Conservation (phyloP, 148 eudicot genomes). For the Arbutus unedo region DNA sequence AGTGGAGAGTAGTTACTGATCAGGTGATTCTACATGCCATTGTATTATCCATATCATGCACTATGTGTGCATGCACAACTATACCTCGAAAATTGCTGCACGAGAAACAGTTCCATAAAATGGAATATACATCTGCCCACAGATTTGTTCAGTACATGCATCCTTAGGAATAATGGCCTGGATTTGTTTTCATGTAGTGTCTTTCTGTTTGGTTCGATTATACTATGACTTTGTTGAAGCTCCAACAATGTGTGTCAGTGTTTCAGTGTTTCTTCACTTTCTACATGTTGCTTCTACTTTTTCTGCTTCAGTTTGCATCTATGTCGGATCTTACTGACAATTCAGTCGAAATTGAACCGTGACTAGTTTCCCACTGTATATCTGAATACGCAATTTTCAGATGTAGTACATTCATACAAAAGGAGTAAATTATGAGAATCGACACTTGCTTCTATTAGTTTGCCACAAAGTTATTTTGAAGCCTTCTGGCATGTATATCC, state of each 20-base stretch:
- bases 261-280: background rate
- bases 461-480: background rate
- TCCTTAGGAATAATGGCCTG: background rate
- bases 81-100: background rate
- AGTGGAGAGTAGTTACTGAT: constrained; percentile 80
- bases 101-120: background rate
- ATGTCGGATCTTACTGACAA: background rate
- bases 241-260: background rate
- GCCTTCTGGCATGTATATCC: background rate
- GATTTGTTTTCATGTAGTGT: background rate
- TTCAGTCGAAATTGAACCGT: background rate
- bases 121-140: background rate
- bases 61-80: background rate
- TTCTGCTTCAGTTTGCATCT: background rate
- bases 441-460: background rate
- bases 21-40: constrained; percentile 45
- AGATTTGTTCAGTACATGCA: background rate
- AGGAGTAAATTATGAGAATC: background rate
- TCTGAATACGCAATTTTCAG: background rate
- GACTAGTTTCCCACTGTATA: background rate
- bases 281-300: background rate
- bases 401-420: background rate
- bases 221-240: background rate
- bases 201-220: background rate
- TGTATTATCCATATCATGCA: background rate